Conservation (phyloP, 2,329 filamentous ascomycete species). For the Anisogramma anomala region DNA sequence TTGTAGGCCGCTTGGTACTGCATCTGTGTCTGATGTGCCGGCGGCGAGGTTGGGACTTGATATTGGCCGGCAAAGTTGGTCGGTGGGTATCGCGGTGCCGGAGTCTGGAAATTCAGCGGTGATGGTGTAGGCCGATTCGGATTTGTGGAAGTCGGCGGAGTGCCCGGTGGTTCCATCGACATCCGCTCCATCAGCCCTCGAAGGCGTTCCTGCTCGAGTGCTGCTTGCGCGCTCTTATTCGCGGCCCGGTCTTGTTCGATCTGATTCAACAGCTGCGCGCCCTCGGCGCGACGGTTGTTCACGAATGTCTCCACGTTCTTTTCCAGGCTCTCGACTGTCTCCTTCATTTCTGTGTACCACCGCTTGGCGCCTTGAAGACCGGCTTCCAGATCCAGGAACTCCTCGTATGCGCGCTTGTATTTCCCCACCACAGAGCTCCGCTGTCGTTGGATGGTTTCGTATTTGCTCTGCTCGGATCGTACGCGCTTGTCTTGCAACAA, state of each 20-base stretch:
- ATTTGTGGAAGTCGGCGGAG: conserved; percentile 26
- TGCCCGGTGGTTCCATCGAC: conserved; percentile 61
- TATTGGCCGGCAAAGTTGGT: conserved; percentile 46
- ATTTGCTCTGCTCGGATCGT: conserved; percentile 86
- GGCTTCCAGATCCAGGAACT: conserved; percentile 79
- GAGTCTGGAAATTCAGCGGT: conserved; percentile 26
- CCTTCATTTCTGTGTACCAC: conserved; percentile 93
- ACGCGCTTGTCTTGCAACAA: conserved; percentile 91
- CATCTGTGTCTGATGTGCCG: conserved; percentile 34
- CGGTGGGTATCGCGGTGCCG: conserved; percentile 39
- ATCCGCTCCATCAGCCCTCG: conserved; percentile 90
- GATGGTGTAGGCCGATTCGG: conserved; percentile 26
- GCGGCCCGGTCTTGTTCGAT: conserved; percentile 71
- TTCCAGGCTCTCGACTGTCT: conserved; percentile 80
- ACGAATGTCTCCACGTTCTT: conserved; percentile 98
- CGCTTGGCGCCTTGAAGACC: conserved; percentile 78
- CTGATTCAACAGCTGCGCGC: conserved; percentile 74
- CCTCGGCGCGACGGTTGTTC: conserved; percentile 84
- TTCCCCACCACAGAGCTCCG: conserved; percentile 68
- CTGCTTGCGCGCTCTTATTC: conserved; percentile 50
- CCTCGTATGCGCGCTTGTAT: conserved; percentile 86
- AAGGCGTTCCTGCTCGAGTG: conserved; percentile 75
- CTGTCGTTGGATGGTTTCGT: conserved; percentile 77
- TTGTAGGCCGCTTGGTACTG: conserved; percentile 42
- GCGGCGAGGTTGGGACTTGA: conserved; percentile 45